Conservation (phyloP, 2,329 filamentous ascomycete species). For the Aspergillus ustus region DNA sequence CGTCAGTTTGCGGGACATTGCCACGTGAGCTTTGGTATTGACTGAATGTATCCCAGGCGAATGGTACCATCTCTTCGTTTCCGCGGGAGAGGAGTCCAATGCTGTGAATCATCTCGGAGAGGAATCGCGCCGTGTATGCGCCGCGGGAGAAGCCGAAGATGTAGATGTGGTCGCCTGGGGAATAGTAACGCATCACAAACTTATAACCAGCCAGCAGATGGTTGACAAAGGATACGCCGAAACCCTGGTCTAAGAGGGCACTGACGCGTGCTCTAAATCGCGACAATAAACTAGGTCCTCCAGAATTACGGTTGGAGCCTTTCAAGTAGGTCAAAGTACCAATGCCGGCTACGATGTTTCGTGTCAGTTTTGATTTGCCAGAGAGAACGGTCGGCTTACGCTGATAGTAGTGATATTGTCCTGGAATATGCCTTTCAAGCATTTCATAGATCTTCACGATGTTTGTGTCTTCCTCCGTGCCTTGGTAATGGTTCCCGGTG, state of each 20-base stretch:
- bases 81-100: conserved; percentile 52
- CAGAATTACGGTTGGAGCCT: conserved; percentile 5
- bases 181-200: conserved; percentile 18
- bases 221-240: conserved; percentile 14
- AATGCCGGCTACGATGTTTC: conserved; percentile 8
- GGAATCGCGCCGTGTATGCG: conserved; percentile 19
- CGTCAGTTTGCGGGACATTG: conserved; percentile 23
- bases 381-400: conserved; percentile 5
- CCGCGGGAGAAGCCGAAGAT: conserved; percentile 22
- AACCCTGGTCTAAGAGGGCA: conserved; percentile 11
- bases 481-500: conserved; percentile 17
- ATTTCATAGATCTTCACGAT: conserved; percentile 21
- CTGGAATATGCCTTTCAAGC: conserved; percentile 10
- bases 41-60: conserved; percentile 47
- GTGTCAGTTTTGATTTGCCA: neutral
- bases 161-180: conserved; percentile 18
- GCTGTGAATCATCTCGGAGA: conserved; percentile 20
- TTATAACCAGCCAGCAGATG: conserved; percentile 12
- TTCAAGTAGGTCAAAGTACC: conserved; percentile 15
- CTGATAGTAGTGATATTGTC: conserved; percentile 17
- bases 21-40: conserved; percentile 40
- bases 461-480: conserved; percentile 19
- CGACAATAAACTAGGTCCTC: conserved; percentile 8
- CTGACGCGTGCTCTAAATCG: conserved; percentile 9
- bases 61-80: conserved; percentile 60